Base-by-base conservation (phyloP, 768 basidiomycete genomes). In the Kwoniella dendrophila region DNA sequence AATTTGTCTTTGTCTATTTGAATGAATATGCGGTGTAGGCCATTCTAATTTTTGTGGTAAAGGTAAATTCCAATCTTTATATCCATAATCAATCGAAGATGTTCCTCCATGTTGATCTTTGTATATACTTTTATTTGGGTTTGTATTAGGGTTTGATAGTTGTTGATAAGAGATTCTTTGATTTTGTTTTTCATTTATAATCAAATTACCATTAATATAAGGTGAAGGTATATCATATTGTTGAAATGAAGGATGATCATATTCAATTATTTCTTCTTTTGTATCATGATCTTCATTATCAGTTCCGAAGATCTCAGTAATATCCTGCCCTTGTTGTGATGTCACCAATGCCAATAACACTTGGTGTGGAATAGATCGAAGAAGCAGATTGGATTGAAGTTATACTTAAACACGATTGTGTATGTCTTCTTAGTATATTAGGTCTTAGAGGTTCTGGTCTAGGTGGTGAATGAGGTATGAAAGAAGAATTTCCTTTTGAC, bases 391-490 rank as follows among this genome's bases (percentile, higher is more conserved):
- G n/a, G 29, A 56, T 16, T 10, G 55, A 56, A 26, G 38, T 29
- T 22, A 56, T 41, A 30, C 43, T 45, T 16, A 56, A 12, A 27
- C 55, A 56, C 34, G n/a, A 20, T 12, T 33, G 27, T 3, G 55
- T 56, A 29, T 56, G 55, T 26, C 55, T 22, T 33, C 43, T 16
- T 2, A 47, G 41, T 11, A 56, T 56, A 26, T 34, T 56, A 4
- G 55, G 55, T 38, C 55, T n/a, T 5, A 34, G n/a, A 7, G 43
- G n/a, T 22, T 45, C 30, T 5, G 55, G 55, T 11, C 45, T 45
- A 50, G 56, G 56, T 26, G 45, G 36, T n/a, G 56, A 58, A n/a
- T n/a, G n/a, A 26, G 56, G 30, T 29, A 36, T n/a, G 56, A 54
- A 54, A n/a, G n/a, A n/a, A n/a, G n/a, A n/a, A n/a, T n/a, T n/a